A percentile compares a stretch with the other conserved stretches of the same genome.
phyloP scores from a whole-genome alignment of 2,329 filamentous ascomycete genomes.

The Calonectria hawksworthii region DNA sequence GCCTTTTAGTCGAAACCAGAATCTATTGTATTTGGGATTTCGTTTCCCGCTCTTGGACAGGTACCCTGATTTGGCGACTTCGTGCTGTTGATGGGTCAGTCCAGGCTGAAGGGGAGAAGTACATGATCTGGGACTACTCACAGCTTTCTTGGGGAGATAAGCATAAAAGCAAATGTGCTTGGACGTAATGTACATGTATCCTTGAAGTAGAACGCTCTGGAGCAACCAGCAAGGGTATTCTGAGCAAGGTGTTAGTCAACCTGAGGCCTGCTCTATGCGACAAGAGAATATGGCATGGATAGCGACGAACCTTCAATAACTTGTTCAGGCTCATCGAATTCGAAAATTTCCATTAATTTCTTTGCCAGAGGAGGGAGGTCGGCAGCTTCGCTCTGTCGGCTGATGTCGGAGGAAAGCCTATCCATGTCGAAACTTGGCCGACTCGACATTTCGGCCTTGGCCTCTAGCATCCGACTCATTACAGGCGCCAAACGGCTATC shows the following conservation, averaged over 20 bases:
- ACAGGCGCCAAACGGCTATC: conserved; percentile 73
- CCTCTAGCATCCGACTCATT: conserved; percentile 84
- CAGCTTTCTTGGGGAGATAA: conserved; percentile 93
- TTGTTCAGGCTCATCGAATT: conserved; percentile 84
- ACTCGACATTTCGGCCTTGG: conserved; percentile 73
- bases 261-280: conserved; percentile 19
- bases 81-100: conserved; percentile 64
- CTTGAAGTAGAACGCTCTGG: conserved; percentile 91
- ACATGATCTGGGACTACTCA: conserved; percentile 57
- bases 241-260: conserved; percentile 47
- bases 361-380: conserved; percentile 74
- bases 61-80: conserved; percentile 87
- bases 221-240: conserved; percentile 96
- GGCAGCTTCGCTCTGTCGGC: conserved; percentile 50
- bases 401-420: conserved; percentile 57
- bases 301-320: conserved; percentile 79
- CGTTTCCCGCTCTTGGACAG: conserved; percentile 89
- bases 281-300: not conserved
- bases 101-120: not conserved
- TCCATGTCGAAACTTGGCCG: conserved; percentile 71
- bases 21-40: conserved; percentile 88
- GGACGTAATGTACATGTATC: conserved; percentile 95
- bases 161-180: conserved; percentile 98
- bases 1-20: conserved; percentile 94
- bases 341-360: conserved; percentile 86